Evolutionary conservation across 345 rosid genomes (phyloP).

Genomic region (Eucalyptus tenuipes): DNA sequence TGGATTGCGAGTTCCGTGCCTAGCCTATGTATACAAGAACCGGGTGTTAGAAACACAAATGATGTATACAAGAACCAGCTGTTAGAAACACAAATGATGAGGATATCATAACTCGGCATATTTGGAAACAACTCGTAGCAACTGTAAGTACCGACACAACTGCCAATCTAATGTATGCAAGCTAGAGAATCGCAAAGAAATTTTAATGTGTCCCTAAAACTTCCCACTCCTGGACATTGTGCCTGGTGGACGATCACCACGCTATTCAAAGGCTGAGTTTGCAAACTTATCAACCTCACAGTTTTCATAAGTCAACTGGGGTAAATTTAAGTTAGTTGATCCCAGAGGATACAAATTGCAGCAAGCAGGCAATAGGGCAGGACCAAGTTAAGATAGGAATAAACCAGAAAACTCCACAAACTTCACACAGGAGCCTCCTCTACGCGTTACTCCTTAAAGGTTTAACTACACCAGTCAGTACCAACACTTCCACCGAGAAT

Average conservation of each 20-base stretch:
- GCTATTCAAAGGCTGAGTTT: neutral
- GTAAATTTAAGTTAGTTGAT: neutral
- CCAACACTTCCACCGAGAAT: neutral
- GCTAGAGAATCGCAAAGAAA: neutral
- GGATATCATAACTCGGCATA: neutral
- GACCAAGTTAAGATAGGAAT: neutral
- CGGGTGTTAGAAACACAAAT: neutral
- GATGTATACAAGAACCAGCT: neutral
- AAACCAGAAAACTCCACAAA: neutral
- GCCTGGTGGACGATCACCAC: neutral
- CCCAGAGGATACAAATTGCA: neutral
- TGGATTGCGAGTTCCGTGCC: conserved; percentile 96
- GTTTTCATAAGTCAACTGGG: neutral
- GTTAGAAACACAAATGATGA: neutral
- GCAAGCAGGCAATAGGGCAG: neutral
- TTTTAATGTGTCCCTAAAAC: neutral
- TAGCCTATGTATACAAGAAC: conserved; percentile 34
- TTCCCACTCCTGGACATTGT: neutral
- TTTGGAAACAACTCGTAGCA: neutral
- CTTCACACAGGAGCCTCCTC: neutral
- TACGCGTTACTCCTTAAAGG: neutral
- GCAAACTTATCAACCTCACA: neutral
- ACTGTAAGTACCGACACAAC: neutral
- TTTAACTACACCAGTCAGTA: neutral
- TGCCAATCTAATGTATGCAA: neutral